Percentiles rank a stretch among this genome's conserved stretches.
Evolutionary conservation across 225 moss, liverwort and hornwort species (phyloP).

Genomic region (Asterella californica): DNA sequence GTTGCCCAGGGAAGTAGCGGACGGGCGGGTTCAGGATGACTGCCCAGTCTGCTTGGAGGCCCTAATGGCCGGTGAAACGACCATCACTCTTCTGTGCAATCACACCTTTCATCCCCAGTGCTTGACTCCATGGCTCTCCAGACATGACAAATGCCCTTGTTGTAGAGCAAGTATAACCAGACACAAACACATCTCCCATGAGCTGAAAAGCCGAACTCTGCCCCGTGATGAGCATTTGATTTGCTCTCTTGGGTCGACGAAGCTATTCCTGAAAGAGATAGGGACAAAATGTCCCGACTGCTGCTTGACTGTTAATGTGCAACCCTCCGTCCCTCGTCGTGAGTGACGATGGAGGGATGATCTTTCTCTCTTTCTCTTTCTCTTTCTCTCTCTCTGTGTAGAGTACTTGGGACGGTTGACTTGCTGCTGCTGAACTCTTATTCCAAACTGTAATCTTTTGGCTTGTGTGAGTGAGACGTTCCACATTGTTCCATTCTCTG

Average conservation of each 20-base stretch:
- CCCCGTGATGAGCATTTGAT: constrained; percentile 16
- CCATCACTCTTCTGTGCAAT: constrained; percentile 64
- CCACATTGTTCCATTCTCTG: too few relatives aligned
- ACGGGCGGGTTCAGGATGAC: constrained; percentile 64
- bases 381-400: too few relatives aligned
- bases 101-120: constrained; percentile 91
- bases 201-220: constrained; percentile 22
- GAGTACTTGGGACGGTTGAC: too few relatives aligned
- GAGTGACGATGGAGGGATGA: too few relatives aligned
- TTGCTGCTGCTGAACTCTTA: too few relatives aligned
- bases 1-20: constrained; percentile 32
- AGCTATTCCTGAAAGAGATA: background rate
- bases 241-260: background rate
- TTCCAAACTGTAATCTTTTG: too few relatives aligned
- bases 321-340: too few relatives aligned
- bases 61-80: constrained; percentile 63
- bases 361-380: too few relatives aligned
- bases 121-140: constrained; percentile 76
- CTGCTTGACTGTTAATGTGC: too few relatives aligned
- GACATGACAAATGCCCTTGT: constrained; percentile 80
- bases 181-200: constrained; percentile 10
- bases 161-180: constrained; percentile 60
- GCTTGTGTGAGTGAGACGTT: too few relatives aligned
- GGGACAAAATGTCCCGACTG: background rate
- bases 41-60: constrained; percentile 88